These are phyloP conservation scores for Hebeloma cylindrosporum DNA, from an alignment of 768 basidiomycete genomes.

Conservation along the genomic window DNA sequence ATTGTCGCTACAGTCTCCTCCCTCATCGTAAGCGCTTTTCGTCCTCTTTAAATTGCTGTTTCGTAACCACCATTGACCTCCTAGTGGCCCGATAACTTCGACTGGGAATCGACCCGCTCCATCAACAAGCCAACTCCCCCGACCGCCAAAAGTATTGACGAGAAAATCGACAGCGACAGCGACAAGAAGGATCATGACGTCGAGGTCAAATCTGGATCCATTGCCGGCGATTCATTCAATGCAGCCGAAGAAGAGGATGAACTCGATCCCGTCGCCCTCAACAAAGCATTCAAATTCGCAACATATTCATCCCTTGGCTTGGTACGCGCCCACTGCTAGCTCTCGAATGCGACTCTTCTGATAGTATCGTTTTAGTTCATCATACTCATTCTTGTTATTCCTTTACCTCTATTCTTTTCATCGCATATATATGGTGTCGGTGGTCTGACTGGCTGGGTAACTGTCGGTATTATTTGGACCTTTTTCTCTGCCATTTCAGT, in stretches of 20 bases:
- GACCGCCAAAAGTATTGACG: constrained; percentile 17
- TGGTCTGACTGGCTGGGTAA: constrained; percentile 79
- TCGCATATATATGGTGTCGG: constrained; percentile 63
- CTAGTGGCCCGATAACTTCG: constrained; percentile 79
- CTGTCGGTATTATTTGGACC: constrained; percentile 80
- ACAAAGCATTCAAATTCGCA: constrained; percentile 81
- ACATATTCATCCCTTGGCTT: constrained; percentile 68
- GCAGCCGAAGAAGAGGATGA: constrained; percentile 48
- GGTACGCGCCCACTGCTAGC: no score
- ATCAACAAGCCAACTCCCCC: constrained; percentile 54
- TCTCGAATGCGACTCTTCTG: neutral
- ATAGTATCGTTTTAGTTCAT: constrained; percentile 40
- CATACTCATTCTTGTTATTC: constrained; percentile 71
- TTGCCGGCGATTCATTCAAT: constrained; percentile 37
- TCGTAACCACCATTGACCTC: neutral
- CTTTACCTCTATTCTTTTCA: constrained; percentile 85
- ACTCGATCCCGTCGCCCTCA: constrained; percentile 61
- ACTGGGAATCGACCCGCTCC: constrained; percentile 76
- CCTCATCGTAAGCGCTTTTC: constrained; percentile 54
- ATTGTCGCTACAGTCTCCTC: constrained; percentile 71
- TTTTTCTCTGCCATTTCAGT: constrained; percentile 75
- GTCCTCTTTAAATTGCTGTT: neutral
- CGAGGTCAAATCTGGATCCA: constrained; percentile 28
- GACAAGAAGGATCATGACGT: constrained; percentile 35
- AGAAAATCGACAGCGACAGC: constrained; percentile 34